phyloP scores from a whole-genome alignment of 2,329 filamentous ascomycete species.

The Colletotrichum simmondsii region DNA sequence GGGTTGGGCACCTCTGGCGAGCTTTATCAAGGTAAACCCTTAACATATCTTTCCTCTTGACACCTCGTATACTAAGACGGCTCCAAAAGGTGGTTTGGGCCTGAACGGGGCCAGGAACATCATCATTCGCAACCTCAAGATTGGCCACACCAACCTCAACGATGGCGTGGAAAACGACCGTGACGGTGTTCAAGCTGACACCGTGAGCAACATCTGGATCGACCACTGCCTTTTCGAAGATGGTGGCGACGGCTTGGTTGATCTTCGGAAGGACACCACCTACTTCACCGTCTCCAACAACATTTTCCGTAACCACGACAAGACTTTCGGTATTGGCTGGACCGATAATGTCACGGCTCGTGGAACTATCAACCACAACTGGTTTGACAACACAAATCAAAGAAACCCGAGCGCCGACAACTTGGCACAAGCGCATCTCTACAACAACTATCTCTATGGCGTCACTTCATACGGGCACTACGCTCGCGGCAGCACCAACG shows the following conservation, averaged over 20 bases:
- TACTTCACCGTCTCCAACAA: conserved; percentile 37
- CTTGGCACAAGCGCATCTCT: conserved; percentile 32
- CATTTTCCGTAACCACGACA: conserved; percentile 36
- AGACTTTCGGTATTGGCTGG: conserved; percentile 37
- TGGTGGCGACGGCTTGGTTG: conserved; percentile 33
- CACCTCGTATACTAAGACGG: neutral
- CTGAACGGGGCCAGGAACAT: conserved; percentile 34
- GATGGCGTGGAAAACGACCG: conserved; percentile 28
- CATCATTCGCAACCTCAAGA: conserved; percentile 37
- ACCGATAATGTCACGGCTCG: conserved; percentile 33
- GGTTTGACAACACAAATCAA: conserved; percentile 33
- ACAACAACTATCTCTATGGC: conserved; percentile 35
- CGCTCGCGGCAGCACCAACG: conserved; percentile 31
- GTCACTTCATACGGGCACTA: conserved; percentile 35
- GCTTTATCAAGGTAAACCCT: conserved; percentile 17
- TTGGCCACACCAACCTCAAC: conserved; percentile 20
- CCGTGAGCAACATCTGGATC: conserved; percentile 36
- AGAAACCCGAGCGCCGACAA: conserved; percentile 35
- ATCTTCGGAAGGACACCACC: conserved; percentile 34
- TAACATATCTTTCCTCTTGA: fast-evolving
- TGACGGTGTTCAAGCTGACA: conserved; percentile 33
- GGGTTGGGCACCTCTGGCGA: conserved; percentile 33
- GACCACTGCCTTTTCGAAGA: conserved; percentile 34
- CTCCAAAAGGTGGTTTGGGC: conserved; percentile 29
- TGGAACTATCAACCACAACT: conserved; percentile 35